Percentiles rank a stretch among this genome's conserved stretches.
phyloP scores from a whole-genome alignment of 192 early-diverging fungal genomes.

The Coemansia sp. region DNA sequence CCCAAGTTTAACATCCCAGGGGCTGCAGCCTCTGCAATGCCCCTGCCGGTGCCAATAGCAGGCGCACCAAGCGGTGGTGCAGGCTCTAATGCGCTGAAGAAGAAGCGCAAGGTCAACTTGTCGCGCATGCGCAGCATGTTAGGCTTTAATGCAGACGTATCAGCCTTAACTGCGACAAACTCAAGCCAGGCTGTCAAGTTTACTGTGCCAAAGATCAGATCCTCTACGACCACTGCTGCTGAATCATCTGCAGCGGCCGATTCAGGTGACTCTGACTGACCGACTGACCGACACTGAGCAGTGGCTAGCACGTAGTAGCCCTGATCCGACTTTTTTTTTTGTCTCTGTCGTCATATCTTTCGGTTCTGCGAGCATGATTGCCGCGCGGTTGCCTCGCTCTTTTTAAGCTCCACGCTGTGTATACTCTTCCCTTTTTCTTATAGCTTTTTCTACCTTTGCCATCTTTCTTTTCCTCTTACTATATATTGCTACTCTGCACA shows the following conservation, averaged over 20 bases:
- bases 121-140: constrained; percentile 44
- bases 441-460: background rate
- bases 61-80: background rate
- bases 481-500: constrained; percentile 1
- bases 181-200: constrained; percentile 39
- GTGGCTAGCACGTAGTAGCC: background rate
- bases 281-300: background rate
- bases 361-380: background rate
- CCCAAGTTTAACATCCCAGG: background rate
- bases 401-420: background rate
- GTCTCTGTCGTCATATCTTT: background rate
- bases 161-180: constrained; percentile 8
- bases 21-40: background rate
- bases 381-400: too few species aligned
- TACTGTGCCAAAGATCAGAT: constrained; percentile 37
- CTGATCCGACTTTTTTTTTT: constrained; percentile 8
- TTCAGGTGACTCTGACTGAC: constrained; percentile 31
- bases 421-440: background rate
- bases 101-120: constrained; percentile 51
- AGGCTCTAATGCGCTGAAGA: constrained; percentile 29
- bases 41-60: background rate
- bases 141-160: constrained; percentile 22
- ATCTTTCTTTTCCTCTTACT: constrained; percentile 3
- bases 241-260: constrained; percentile 7
- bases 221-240: constrained; percentile 1